Conservation (phyloP, 2,329 filamentous ascomycete genomes). For the Colletotrichum sansevieriae region DNA sequence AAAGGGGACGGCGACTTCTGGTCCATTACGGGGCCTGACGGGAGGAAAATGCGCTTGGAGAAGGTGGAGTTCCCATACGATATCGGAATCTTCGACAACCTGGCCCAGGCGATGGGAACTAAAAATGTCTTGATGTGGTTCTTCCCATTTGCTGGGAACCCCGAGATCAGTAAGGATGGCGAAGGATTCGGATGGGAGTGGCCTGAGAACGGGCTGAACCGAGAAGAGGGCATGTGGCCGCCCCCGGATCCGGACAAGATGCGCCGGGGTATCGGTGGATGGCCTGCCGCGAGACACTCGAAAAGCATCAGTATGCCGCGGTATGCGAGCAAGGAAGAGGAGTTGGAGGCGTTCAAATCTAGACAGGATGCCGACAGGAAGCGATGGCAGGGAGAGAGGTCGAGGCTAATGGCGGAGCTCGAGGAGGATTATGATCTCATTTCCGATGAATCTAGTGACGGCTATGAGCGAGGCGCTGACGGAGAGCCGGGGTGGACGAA, state of each 20-base stretch:
- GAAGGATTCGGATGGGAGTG: constrained; percentile 69
- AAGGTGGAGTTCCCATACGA: constrained; percentile 87
- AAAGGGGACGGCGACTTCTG: constrained; percentile 56
- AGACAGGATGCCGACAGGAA: constrained; percentile 63
- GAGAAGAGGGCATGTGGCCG: constrained; percentile 71
- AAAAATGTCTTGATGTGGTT: constrained; percentile 76
- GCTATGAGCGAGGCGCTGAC: constrained; percentile 64
- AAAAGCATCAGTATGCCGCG: constrained; percentile 51
- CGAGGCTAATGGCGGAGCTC: constrained; percentile 61
- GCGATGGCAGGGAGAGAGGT: constrained; percentile 51
- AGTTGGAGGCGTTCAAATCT: constrained; percentile 62
- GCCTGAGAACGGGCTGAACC: constrained; percentile 84
- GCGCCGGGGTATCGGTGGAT: constrained; percentile 54
- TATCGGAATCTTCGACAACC: constrained; percentile 79
- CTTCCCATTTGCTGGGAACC: constrained; percentile 72
- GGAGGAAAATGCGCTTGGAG: constrained; percentile 63
- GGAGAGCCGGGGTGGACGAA: constrained; percentile 75
- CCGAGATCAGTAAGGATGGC: constrained; percentile 55
- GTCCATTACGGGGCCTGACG: constrained; percentile 53
- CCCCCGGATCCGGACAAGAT: constrained; percentile 73
- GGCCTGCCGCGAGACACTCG: constrained; percentile 53
- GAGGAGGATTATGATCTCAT: constrained; percentile 65
- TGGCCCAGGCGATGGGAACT: constrained; percentile 82
- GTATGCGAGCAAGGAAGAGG: constrained; percentile 57
- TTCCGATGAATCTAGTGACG: constrained; percentile 68